Conservation (phyloP, 768 basidiomycete species). For the Tulasnella sp. region DNA sequence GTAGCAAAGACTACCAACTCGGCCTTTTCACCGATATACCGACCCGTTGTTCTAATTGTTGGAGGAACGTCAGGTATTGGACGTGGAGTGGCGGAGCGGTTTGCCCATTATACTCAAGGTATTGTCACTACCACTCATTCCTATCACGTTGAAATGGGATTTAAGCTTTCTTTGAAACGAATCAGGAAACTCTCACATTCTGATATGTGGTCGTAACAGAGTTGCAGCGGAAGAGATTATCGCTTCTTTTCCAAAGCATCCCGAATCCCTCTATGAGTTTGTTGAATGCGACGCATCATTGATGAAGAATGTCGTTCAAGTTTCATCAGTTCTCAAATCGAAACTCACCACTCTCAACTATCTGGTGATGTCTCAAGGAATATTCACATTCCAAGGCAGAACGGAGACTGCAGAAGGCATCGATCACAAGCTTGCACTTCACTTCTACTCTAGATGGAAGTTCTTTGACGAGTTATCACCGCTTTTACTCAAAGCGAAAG, state of each 20-base stretch:
- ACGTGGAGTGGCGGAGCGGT: slow-evolving; percentile 6
- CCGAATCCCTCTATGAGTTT: slow-evolving; percentile 23
- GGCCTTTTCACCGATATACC: not conserved
- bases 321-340: not conserved
- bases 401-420: slow-evolving; percentile 16
- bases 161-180: not conserved
- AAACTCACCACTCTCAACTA: slow-evolving; percentile 11
- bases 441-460: slow-evolving; percentile 18
- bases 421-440: slow-evolving; percentile 16
- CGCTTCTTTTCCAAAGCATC: slow-evolving; percentile 15
- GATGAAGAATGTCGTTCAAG: slow-evolving; percentile 18
- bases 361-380: slow-evolving; percentile 8
- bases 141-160: not conserved
- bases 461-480: slow-evolving; percentile 16
- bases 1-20: not conserved
- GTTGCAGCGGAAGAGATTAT: slow-evolving; percentile 18
- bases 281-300: slow-evolving; percentile 22
- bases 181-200: slow-evolving; percentile 15
- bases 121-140: not conserved
- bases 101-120: slow-evolving; percentile 15
- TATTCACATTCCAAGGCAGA: slow-evolving; percentile 3
- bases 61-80: slow-evolving; percentile 16
- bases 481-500: slow-evolving; percentile 10
- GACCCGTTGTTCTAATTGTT: slow-evolving; percentile 15
- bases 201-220: slow-evolving; percentile 19